A percentile compares a stretch with the other conserved stretches of the same genome.
phyloP scores from a whole-genome alignment of 2,329 filamentous ascomycete genomes.

The Stenocarpella maydis region DNA sequence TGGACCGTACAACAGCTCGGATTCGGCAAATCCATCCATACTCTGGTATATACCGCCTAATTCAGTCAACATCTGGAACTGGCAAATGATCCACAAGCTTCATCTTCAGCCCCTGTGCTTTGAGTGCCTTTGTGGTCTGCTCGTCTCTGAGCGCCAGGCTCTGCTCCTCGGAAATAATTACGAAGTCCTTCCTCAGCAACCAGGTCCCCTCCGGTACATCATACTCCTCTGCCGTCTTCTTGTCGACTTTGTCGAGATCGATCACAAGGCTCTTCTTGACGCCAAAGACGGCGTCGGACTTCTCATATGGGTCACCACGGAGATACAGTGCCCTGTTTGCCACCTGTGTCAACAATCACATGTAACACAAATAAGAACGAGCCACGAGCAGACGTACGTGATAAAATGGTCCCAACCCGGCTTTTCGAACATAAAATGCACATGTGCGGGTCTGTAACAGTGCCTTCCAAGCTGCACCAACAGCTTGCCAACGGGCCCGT shows the following conservation, averaged over 20 bases:
- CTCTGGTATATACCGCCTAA: background rate
- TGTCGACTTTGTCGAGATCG: slow-evolving; percentile 62
- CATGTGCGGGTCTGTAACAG: slow-evolving; percentile 78
- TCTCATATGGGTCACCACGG: slow-evolving; percentile 81
- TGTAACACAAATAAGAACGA: background rate
- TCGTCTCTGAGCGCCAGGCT: slow-evolving; percentile 71
- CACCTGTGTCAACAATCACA: slow-evolving; percentile 19
- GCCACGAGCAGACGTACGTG: slow-evolving; percentile 68
- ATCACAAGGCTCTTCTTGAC: slow-evolving; percentile 84
- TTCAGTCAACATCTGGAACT: slow-evolving; percentile 70
- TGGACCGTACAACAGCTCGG: too few species aligned
- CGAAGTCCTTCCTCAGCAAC: slow-evolving; percentile 77
- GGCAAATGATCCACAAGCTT: slow-evolving; percentile 80
- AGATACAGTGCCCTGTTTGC: slow-evolving; percentile 74
- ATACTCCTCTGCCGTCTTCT: slow-evolving; percentile 66
- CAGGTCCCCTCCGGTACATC: slow-evolving; percentile 69
- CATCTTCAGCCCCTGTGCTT: slow-evolving; percentile 71
- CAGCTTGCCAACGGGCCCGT: slow-evolving; percentile 82
- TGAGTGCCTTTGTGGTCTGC: slow-evolving; percentile 71
- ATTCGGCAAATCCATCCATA: background rate
- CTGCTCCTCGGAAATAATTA: slow-evolving; percentile 76
- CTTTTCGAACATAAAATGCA: slow-evolving; percentile 92
- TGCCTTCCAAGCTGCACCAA: slow-evolving; percentile 74
- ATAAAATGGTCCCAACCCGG: slow-evolving; percentile 80
- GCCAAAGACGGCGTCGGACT: slow-evolving; percentile 84